Conservation (phyloP, 805 yeast genomes). For the Saturnispora diversa region DNA sequence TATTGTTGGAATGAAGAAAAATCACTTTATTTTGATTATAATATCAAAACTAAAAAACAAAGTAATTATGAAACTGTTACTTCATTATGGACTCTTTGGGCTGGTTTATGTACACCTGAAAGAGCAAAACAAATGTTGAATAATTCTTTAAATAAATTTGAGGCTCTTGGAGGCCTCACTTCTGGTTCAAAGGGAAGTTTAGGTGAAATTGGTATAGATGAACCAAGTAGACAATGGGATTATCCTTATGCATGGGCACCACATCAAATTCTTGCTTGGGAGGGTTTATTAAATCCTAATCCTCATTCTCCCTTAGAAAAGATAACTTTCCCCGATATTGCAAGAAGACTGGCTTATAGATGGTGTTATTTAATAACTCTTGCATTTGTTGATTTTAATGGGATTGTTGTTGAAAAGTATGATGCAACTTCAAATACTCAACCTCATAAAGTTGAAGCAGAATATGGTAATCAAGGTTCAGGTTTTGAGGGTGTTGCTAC, state of each 20-base stretch:
- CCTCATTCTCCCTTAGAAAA: conserved; percentile 26
- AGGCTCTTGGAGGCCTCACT: conserved; percentile 81
- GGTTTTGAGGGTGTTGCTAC: conserved; percentile 88
- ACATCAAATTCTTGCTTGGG: conserved; percentile 92
- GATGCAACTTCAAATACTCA: conserved; percentile 76
- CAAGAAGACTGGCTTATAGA: conserved; percentile 67
- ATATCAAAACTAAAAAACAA: conserved; percentile 48
- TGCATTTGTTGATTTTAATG: conserved; percentile 86
- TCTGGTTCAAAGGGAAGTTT: conserved; percentile 73
- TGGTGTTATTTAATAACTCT: conserved; percentile 89
- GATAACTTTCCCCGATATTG: conserved; percentile 34
- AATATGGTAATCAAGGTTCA: conserved; percentile 93
- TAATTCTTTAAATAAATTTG: conserved; percentile 58
- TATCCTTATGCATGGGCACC: conserved; percentile 99
- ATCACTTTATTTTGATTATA: conserved; percentile 78
- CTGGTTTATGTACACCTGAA: conserved; percentile 53
- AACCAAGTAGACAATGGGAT: conserved; percentile 97
- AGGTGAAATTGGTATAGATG: conserved; percentile 56
- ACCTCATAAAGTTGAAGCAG: conserved; percentile 90
- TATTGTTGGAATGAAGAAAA: conserved; percentile 79
- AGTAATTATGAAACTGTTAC: conserved; percentile 79
- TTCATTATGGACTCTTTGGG: conserved; percentile 88
- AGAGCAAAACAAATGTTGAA: conserved; percentile 62
- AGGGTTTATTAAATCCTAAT: conserved; percentile 70
- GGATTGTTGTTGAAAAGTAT: conserved; percentile 92